phyloP scores from a whole-genome alignment of 345 rosid genomes.

The Erucastrum elatum region DNA sequence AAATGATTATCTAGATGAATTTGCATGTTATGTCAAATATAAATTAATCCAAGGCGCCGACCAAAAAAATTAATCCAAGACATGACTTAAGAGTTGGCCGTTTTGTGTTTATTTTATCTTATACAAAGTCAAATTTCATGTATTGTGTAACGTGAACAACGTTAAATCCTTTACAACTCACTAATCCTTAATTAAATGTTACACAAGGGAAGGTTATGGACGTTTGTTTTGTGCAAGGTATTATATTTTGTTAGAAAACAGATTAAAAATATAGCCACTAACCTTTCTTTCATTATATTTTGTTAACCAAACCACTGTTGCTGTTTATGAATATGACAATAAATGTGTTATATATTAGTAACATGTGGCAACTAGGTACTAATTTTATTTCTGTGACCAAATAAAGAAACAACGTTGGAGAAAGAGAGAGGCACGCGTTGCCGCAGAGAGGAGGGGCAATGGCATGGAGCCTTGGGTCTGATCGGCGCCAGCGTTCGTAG shows the following conservation, averaged over 20 bases:
- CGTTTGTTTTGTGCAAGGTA: neutral
- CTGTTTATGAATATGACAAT: neutral
- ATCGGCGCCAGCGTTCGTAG: slow-evolving; percentile 25
- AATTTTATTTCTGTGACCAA: neutral
- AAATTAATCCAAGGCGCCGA: slow-evolving; percentile 18
- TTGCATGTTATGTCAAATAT: slow-evolving; percentile 41
- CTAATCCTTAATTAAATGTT: slow-evolving; percentile 19
- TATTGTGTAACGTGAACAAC: slow-evolving; percentile 27
- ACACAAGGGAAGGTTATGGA: neutral
- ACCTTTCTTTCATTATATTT: neutral
- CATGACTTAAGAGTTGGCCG: slow-evolving; percentile 33
- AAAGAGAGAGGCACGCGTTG: slow-evolving; percentile 68
- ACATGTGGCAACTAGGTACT: slow-evolving; percentile 22
- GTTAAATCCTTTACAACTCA: slow-evolving; percentile 37
- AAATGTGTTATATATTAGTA: neutral
- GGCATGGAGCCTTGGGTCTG: slow-evolving; percentile 79
- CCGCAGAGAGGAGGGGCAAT: slow-evolving; percentile 72
- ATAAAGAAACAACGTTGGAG: slow-evolving; percentile 25
- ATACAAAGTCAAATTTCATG: slow-evolving; percentile 26
- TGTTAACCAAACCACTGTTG: neutral
- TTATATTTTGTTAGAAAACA: neutral
- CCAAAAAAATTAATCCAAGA: neutral
- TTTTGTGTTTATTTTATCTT: slow-evolving; percentile 20
- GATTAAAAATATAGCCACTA: slow-evolving; percentile 5
- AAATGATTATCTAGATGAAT: slow-evolving; percentile 28